These are phyloP conservation scores for Xylaria sp. DNA, from an alignment of 2,329 filamentous ascomycete genomes.

Conservation along the genomic window DNA sequence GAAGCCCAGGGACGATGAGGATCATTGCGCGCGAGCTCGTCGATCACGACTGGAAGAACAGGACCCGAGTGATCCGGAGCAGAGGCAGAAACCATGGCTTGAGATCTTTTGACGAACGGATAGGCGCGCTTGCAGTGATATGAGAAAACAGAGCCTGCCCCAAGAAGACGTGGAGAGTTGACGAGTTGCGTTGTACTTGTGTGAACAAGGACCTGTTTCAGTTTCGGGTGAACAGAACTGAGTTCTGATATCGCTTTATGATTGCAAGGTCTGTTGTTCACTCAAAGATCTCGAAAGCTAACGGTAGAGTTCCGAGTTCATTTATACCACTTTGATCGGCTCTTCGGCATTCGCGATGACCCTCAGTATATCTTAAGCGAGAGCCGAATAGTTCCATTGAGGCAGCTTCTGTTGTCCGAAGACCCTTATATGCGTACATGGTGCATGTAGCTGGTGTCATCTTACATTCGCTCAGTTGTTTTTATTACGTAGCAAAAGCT, in stretches of 20 bases:
- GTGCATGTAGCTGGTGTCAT: background rate
- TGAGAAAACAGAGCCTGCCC: background rate
- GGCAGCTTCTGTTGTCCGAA: too few relatives aligned
- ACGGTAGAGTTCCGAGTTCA: too few relatives aligned
- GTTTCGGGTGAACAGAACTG: too few relatives aligned
- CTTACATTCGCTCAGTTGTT: background rate
- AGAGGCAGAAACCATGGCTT: constrained; percentile 9
- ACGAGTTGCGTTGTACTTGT: background rate
- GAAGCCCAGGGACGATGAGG: constrained; percentile 32
- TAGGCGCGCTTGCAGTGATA: background rate
- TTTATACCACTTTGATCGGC: too few relatives aligned
- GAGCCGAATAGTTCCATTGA: too few relatives aligned
- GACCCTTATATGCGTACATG: background rate
- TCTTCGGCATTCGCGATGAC: too few relatives aligned
- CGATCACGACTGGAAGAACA: constrained; percentile 34
- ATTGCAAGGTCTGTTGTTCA: too few relatives aligned
- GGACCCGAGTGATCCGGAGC: constrained; percentile 14
- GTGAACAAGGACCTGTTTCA: background rate
- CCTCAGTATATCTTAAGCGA: too few relatives aligned
- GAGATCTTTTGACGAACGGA: too few relatives aligned
- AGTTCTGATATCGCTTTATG: too few relatives aligned
- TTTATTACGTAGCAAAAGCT: background rate
- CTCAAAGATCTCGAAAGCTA: too few relatives aligned
- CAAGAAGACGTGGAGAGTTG: background rate
- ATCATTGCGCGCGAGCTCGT: constrained; percentile 11